These are phyloP conservation scores for Haematococcus sp. DNA, from an alignment of 139 green algal genomes.

Conservation along the genomic window DNA sequence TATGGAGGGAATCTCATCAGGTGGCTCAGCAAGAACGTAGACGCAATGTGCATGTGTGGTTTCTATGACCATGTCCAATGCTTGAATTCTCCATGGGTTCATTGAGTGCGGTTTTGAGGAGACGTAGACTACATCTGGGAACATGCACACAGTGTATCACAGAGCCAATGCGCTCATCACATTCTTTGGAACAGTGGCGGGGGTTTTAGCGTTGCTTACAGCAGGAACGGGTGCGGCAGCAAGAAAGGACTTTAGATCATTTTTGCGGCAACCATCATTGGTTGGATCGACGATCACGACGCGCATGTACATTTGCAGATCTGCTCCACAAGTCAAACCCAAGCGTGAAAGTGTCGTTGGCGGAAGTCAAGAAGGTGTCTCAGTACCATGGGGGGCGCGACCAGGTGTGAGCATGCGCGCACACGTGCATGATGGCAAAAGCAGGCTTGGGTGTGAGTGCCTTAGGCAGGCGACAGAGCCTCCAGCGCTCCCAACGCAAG, in stretches of 20 bases:
- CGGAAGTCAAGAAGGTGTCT: slow-evolving; percentile 24
- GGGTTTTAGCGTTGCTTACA: slow-evolving; percentile 34
- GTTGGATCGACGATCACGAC: background rate
- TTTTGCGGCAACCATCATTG: background rate
- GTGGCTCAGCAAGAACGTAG: no score
- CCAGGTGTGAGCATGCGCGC: slow-evolving; percentile 12
- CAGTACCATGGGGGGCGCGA: slow-evolving; percentile 18
- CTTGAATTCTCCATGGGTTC: no score
- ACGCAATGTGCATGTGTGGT: background rate
- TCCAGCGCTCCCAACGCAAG: no score
- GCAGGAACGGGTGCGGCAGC: slow-evolving; percentile 20
- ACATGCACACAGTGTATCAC: slow-evolving; percentile 41
- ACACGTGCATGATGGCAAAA: background rate
- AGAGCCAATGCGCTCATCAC: slow-evolving; percentile 44
- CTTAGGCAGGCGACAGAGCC: no score
- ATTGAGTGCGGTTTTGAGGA: no score
- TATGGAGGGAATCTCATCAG: no score
- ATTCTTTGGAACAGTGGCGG: slow-evolving; percentile 47
- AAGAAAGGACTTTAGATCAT: background rate
- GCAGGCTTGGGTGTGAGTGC: no score
- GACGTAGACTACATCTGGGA: background rate
- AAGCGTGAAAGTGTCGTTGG: slow-evolving; percentile 14
- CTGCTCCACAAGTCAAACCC: slow-evolving; percentile 38
- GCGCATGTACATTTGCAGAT: slow-evolving; percentile 22
- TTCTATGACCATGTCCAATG: background rate